These are phyloP conservation scores for Penicillium paradoxum DNA, from an alignment of 495 filamentous ascomycete species.

Conservation along the genomic window DNA sequence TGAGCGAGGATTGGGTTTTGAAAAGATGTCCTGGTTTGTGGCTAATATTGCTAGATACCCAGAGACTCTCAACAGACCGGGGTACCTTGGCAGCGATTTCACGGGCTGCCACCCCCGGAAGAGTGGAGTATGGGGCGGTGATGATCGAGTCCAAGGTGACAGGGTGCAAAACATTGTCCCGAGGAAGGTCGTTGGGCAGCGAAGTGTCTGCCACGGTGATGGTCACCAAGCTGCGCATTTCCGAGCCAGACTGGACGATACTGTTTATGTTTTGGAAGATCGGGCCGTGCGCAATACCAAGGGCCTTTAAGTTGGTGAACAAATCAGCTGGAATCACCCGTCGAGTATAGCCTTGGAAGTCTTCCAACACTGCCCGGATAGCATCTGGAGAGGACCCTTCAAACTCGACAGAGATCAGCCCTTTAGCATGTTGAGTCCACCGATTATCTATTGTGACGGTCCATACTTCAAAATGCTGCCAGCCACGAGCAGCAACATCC, in stretches of 20 bases:
- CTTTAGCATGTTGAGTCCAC: neutral
- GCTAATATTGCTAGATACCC: neutral
- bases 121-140: neutral
- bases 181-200: too few species aligned
- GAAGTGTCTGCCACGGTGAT: too few species aligned
- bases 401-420: neutral
- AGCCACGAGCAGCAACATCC: neutral
- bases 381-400: too few species aligned
- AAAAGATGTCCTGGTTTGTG: neutral
- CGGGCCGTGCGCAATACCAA: neutral
- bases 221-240: too few species aligned
- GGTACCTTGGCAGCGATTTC: neutral
- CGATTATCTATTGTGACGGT: neutral
- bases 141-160: neutral
- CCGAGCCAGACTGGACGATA: too few species aligned
- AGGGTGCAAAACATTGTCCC: neutral
- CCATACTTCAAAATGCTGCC: neutral
- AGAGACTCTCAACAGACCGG: neutral
- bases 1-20: too few species aligned
- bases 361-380: too few species aligned
- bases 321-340: neutral
- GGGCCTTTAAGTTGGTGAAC: neutral
- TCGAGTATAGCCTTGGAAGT: too few species aligned
- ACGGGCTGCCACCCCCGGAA: neutral
- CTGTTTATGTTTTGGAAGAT: conserved; percentile 1